phyloP scores from a whole-genome alignment of 2,329 filamentous ascomycete species.

The Pseudohalonectria lignicola region DNA sequence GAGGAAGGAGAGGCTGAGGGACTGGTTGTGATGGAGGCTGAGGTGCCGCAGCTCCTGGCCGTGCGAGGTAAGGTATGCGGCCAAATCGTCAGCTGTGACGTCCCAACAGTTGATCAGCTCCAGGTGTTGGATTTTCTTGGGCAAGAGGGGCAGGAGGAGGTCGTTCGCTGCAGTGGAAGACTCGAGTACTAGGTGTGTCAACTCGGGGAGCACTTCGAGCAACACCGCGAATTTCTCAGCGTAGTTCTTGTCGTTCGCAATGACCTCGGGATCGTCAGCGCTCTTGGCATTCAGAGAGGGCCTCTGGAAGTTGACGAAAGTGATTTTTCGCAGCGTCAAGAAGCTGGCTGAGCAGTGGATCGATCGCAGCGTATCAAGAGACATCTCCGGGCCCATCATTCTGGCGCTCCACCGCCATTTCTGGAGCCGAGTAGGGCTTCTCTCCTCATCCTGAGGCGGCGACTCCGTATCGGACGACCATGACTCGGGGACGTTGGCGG shows the following conservation, averaged over 20 bases:
- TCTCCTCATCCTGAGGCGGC: neutral
- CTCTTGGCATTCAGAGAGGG: constrained; percentile 33
- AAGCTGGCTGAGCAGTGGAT: constrained; percentile 50
- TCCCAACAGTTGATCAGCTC: constrained; percentile 73
- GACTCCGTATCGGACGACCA: no score
- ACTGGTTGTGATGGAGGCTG: constrained; percentile 66
- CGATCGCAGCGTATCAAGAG: constrained; percentile 34
- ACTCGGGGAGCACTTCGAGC: constrained; percentile 41
- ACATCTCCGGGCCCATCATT: constrained; percentile 32
- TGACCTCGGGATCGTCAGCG: constrained; percentile 30
- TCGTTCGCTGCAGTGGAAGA: constrained; percentile 63
- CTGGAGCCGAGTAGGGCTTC: constrained; percentile 18
- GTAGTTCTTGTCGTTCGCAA: constrained; percentile 18
- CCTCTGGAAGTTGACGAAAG: constrained; percentile 53
- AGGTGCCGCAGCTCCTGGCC: constrained; percentile 59
- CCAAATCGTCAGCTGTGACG: constrained; percentile 55
- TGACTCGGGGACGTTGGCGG: no score
- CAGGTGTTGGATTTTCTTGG: constrained; percentile 53
- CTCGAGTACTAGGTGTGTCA: constrained; percentile 62
- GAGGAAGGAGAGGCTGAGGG: constrained; percentile 66
- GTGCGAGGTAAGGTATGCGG: constrained; percentile 53
- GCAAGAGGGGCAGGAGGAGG: constrained; percentile 56
- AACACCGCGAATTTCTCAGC: constrained; percentile 31
- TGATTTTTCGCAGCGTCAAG: constrained; percentile 39
- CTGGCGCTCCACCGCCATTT: constrained; percentile 54